Conservation (phyloP, 345 rosid species). For the Citropsis articulata region DNA sequence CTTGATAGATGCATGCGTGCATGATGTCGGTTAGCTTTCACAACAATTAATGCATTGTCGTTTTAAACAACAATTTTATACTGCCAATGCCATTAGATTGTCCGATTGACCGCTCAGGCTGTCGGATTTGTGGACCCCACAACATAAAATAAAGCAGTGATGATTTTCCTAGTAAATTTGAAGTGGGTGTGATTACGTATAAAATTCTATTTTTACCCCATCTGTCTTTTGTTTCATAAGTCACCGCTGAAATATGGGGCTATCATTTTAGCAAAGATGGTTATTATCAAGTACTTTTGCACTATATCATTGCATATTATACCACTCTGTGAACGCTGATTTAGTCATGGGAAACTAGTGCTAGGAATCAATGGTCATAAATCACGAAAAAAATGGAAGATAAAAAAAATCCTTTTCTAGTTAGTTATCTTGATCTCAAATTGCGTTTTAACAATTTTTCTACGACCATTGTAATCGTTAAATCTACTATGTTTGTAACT, state of each 20-base stretch:
- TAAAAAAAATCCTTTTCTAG: too few species aligned
- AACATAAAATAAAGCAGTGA: background rate
- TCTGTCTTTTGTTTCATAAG: background rate
- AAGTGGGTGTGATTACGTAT: background rate
- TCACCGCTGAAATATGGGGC: conserved; percentile 9
- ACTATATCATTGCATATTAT: background rate
- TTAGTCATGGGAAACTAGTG: background rate
- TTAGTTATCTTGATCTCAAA: background rate
- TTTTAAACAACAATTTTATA: too few species aligned
- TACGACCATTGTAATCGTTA: background rate
- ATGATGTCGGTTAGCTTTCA: too few species aligned
- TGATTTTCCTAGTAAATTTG: background rate
- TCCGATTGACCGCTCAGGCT: conserved; percentile 4
- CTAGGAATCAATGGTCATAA: conserved; percentile 1
- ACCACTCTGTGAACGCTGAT: background rate
- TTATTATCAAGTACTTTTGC: background rate
- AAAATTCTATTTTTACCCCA: conserved; percentile 9
- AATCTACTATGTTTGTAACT: background rate
- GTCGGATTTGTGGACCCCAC: background rate
- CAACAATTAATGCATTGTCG: too few species aligned
- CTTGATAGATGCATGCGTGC: background rate
- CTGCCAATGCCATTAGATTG: too few species aligned
- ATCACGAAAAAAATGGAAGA: background rate
- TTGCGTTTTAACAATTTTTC: background rate
- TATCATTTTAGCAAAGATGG: conserved; percentile 10